Evolutionary conservation across 1,284 basidiomycete species (phyloP).

Genomic region (Ustanciosporium gigantosporum): DNA sequence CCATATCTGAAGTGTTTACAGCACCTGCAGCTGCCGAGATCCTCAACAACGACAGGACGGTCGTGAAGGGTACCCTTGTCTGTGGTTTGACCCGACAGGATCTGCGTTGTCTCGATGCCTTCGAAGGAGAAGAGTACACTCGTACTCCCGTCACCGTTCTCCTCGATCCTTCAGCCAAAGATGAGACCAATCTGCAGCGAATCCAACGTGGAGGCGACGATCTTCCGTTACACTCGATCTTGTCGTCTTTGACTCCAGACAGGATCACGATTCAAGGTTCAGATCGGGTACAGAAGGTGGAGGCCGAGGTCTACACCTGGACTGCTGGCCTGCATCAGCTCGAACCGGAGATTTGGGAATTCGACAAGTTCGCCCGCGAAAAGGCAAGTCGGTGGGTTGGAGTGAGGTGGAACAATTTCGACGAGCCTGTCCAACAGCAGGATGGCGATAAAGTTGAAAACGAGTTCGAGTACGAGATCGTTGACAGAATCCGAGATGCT

Average conservation of each 20-base stretch:
- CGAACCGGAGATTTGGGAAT: conserved; percentile 28
- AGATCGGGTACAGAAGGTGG: not conserved
- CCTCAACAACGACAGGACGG: not conserved
- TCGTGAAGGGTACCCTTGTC: conserved; percentile 41
- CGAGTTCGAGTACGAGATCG: conserved; percentile 35
- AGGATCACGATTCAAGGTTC: conserved; percentile 3
- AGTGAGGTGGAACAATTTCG: conserved; percentile 1
- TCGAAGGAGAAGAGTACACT: conserved; percentile 45
- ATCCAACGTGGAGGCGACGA: conserved; percentile 14
- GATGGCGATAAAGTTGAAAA: conserved; percentile 14
- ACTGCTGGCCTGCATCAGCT: conserved; percentile 12
- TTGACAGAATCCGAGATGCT: conserved; percentile 12
- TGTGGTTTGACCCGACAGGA: conserved; percentile 26
- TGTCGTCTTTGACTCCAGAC: conserved; percentile 7
- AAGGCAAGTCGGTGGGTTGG: conserved; percentile 35
- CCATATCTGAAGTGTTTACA: not conserved
- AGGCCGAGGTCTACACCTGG: conserved; percentile 38
- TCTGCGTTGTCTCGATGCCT: conserved; percentile 32
- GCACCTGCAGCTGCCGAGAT: not conserved
- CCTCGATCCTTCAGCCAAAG: conserved; percentile 4
- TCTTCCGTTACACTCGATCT: conserved; percentile 18
- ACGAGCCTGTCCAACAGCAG: not conserved
- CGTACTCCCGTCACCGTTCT: conserved; percentile 13
- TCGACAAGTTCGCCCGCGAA: conserved; percentile 27
- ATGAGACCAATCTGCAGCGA: conserved; percentile 16